Evolutionary conservation across 2,329 filamentous ascomycete species (phyloP), one percentile per base, ranked within the genome.

Genomic region (Aspergillus proliferans): DNA sequence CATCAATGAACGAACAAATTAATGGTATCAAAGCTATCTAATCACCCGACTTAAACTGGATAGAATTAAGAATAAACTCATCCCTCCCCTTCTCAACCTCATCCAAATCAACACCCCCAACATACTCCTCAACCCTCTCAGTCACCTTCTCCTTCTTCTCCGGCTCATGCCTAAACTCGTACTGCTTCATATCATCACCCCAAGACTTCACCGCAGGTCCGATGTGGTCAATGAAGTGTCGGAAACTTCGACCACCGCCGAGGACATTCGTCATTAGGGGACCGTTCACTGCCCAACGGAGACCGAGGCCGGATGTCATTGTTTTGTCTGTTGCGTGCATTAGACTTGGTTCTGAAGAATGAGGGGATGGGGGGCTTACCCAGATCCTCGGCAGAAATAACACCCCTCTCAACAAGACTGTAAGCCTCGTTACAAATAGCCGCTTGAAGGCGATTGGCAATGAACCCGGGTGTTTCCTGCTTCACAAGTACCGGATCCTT

Each of bases 381-480:
- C 12, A 57, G 19, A 33, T 57, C 52, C 12, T 55, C 49, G 0
- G 54, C 48, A 3, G 54, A 57, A 9, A 57, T 53, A 3, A 72
- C 56, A 3, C 67, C 68, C 8, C 65, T 54, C 4, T 52, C 52
- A 6, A 71, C 59, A 4, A 72, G 53, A 44, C 62, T 63, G 45
- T 66, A 65, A 0, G 68, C 65, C 52, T 74, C 71, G 3, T 60
- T 60, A 33, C 63, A 58, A 0, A 74, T 56, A 1, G 69, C 68
- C 0, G 65, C 64, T 50, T 76, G 74, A 1, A 77, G 65, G 6
- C 75, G 64, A 57, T 76, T 76, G 14, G 71, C 73, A 6, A 75
- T 64, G 47, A 72, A 71, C 0, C 74, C 74, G 2, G 68, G 62
- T 0, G 68, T 64, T 51, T 76, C 73, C 42, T 72, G 66, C 47